phyloP scores from a whole-genome alignment of 176 grass and related monocot species.

The Eremochloa ophiuroides region DNA sequence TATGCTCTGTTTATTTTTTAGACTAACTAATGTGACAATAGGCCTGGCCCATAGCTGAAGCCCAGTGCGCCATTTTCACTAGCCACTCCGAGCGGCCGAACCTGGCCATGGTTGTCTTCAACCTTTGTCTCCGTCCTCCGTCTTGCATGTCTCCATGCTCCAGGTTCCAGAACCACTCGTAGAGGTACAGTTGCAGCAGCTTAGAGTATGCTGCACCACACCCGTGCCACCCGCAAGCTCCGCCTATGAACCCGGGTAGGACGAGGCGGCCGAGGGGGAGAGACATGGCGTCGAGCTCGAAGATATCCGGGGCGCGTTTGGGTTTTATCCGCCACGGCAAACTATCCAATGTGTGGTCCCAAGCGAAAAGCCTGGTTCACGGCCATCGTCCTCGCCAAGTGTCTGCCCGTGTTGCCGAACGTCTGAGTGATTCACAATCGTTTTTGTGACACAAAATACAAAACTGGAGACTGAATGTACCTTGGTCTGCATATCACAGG shows the following conservation, averaged over 20 bases:
- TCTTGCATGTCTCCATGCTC: too few relatives aligned
- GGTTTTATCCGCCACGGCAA: constrained; percentile 36
- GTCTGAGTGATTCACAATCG: not conserved
- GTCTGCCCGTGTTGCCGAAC: not conserved
- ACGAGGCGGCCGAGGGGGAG: constrained; percentile 38
- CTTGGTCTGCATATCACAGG: not conserved
- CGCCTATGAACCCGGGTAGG: constrained; percentile 32
- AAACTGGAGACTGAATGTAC: not conserved
- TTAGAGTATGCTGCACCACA: too few relatives aligned
- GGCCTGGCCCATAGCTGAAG: too few relatives aligned
- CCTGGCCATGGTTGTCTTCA: too few relatives aligned
- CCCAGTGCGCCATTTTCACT: too few relatives aligned
- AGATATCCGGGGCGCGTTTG: not conserved
- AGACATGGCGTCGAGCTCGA: constrained; percentile 43
- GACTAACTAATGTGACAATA: too few relatives aligned
- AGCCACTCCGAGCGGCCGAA: too few relatives aligned
- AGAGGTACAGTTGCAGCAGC: too few relatives aligned
- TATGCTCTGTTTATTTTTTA: too few relatives aligned
- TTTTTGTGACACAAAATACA: not conserved
- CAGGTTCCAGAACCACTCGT: too few relatives aligned
- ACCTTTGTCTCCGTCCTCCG: too few relatives aligned
- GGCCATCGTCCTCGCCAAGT: constrained; percentile 7
- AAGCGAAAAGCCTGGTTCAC: not conserved
- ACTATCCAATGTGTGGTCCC: constrained; percentile 32
- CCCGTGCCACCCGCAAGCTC: too few relatives aligned